Percentiles rank a stretch among this genome's conserved stretches.
phyloP scores from a whole-genome alignment of 2,329 filamentous ascomycete genomes.

The Trichoderma aggressivum region DNA sequence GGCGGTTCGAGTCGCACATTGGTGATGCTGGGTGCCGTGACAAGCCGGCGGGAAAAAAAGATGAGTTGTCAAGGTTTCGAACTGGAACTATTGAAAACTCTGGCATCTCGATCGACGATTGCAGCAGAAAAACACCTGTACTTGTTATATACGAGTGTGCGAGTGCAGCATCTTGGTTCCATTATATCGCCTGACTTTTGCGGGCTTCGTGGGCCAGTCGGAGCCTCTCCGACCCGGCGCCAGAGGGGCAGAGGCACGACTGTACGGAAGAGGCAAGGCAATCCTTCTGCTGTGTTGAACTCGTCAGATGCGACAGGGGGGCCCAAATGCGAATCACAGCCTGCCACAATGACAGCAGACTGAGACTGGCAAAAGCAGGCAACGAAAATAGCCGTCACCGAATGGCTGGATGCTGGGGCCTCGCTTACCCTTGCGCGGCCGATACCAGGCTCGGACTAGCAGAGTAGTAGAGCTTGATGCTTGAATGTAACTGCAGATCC shows the following conservation, averaged over 20 bases:
- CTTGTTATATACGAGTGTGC: background rate
- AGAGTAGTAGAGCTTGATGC: background rate
- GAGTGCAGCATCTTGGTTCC: background rate
- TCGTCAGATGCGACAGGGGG: background rate
- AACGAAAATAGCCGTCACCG: background rate
- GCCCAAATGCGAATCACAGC: slow-evolving; percentile 7
- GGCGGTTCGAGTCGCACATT: background rate
- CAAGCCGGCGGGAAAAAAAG: background rate
- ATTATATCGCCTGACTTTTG: background rate
- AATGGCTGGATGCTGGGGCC: background rate
- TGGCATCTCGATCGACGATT: background rate
- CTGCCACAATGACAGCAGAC: slow-evolving; percentile 5
- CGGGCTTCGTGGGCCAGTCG: background rate
- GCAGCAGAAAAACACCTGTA: background rate
- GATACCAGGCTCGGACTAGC: background rate
- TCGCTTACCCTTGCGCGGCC: slow-evolving; percentile 9
- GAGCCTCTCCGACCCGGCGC: slow-evolving; percentile 2
- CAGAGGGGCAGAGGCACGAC: background rate
- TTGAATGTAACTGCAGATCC: slow-evolving; percentile 9
- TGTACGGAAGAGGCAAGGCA: background rate
- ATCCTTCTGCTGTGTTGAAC: background rate
- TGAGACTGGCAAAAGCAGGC: background rate
- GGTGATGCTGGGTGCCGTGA: background rate
- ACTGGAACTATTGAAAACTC: background rate
- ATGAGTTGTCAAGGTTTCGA: background rate